Evolutionary conservation across 139 green algal species (phyloP).

Genomic region (Chlamydomonas applanata): DNA sequence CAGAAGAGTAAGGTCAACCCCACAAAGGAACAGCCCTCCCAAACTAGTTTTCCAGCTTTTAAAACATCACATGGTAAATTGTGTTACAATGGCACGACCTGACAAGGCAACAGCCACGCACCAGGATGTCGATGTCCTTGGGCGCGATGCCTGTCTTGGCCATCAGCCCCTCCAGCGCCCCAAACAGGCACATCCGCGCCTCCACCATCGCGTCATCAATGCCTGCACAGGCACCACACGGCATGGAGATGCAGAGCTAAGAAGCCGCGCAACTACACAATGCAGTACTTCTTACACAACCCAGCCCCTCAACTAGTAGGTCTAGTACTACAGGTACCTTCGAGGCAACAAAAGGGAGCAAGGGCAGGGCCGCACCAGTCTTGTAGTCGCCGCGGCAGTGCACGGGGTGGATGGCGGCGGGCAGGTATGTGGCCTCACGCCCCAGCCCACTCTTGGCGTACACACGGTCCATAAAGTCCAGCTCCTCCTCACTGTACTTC

Average conservation of each 20-base stretch:
- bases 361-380: background rate
- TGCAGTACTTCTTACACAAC: no score
- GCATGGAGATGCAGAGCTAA: no score
- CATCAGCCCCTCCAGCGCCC: conserved; percentile 18
- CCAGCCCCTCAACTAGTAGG: no score
- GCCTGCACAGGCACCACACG: background rate
- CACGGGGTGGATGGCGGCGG: conserved; percentile 3
- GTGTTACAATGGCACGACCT: no score
- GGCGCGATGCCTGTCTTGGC: conserved; percentile 32
- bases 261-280: no score
- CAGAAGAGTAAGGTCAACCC: no score
- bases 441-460: conserved; percentile 6
- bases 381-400: background rate
- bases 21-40: no score
- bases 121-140: conserved; percentile 35
- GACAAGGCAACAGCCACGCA: no score
- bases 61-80: no score
- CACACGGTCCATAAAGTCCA: conserved; percentile 21
- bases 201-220: background rate
- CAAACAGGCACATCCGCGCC: background rate
- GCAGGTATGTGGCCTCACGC: conserved; percentile 2
- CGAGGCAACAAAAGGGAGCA: no score
- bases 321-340: no score
- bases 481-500: conserved; percentile 9
- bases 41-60: no score